A percentile compares a stretch with the other conserved stretches of the same genome.
Evolutionary conservation across 495 filamentous ascomycete genomes (phyloP).

Genomic region (Terfezia claveryi): DNA sequence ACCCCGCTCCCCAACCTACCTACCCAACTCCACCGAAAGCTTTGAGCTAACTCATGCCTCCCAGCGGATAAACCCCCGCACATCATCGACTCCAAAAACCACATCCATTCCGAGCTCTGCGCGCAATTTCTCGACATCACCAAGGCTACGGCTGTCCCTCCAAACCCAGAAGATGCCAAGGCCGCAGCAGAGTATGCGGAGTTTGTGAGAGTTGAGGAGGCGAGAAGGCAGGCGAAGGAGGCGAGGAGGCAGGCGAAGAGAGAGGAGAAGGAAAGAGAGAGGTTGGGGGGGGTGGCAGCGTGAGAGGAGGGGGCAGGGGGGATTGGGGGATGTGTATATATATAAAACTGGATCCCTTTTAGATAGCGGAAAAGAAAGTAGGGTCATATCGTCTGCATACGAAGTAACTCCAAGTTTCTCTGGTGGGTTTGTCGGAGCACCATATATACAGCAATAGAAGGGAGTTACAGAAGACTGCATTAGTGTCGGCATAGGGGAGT

Average conservation of each 20-base stretch:
- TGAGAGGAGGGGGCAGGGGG: background rate
- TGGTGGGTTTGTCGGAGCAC: no score
- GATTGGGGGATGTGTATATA: no score
- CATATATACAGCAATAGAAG: no score
- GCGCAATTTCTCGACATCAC: slow-evolving; percentile 34
- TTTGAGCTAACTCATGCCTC: slow-evolving; percentile 13
- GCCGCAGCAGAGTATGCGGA: slow-evolving; percentile 35
- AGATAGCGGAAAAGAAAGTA: no score
- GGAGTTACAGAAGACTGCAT: no score
- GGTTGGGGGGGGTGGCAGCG: slow-evolving; percentile 14
- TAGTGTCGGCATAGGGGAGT: no score
- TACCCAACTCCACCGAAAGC: slow-evolving; percentile 9
- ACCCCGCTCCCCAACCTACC: slow-evolving; percentile 11
- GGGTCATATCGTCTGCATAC: no score
- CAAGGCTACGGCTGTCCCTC: slow-evolving; percentile 35
- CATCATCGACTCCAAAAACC: slow-evolving; percentile 39
- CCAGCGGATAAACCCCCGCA: slow-evolving; percentile 6
- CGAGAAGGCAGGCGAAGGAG: slow-evolving; percentile 36
- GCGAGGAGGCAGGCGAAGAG: slow-evolving; percentile 37
- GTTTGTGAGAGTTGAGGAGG: slow-evolving; percentile 21
- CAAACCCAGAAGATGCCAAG: slow-evolving; percentile 37
- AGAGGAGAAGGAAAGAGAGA: slow-evolving; percentile 41
- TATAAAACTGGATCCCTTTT: no score
- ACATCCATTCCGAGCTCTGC: slow-evolving; percentile 41
- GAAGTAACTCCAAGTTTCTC: no score